phyloP scores from a whole-genome alignment of 2,329 filamentous ascomycete genomes.

The Calonectria fujianensis region DNA sequence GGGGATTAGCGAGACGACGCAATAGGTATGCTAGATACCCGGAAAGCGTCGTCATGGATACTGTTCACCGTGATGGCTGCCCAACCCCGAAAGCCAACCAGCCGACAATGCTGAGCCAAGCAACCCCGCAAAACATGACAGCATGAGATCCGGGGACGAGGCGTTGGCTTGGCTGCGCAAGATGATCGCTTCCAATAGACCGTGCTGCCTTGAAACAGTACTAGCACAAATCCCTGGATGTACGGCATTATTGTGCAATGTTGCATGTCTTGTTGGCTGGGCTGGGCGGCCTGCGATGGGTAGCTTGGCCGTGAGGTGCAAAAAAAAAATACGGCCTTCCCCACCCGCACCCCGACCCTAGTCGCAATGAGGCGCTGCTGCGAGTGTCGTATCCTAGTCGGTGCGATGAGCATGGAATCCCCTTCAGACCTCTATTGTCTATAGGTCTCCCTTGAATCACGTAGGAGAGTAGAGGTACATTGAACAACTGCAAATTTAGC shows the following conservation, averaged over 20 bases:
- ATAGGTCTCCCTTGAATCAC: no score
- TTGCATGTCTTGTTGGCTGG: slow-evolving; percentile 22
- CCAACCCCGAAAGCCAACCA: slow-evolving; percentile 21
- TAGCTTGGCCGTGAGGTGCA: slow-evolving; percentile 12
- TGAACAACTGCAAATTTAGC: no score
- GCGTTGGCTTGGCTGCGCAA: slow-evolving; percentile 26
- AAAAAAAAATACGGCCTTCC: slow-evolving; percentile 10
- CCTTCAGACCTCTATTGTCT: no score
- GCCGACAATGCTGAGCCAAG: slow-evolving; percentile 14
- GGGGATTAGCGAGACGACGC: slow-evolving; percentile 39
- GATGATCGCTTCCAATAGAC: slow-evolving; percentile 36
- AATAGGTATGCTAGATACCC: slow-evolving; percentile 24
- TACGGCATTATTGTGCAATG: slow-evolving; percentile 27
- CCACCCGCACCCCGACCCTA: slow-evolving; percentile 30
- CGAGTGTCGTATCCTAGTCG: slow-evolving; percentile 39
- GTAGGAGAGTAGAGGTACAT: no score
- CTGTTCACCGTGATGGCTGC: slow-evolving; percentile 9
- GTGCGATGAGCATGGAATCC: slow-evolving; percentile 27
- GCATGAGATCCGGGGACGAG: slow-evolving; percentile 32
- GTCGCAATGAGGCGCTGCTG: slow-evolving; percentile 35
- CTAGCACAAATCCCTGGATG: slow-evolving; percentile 33
- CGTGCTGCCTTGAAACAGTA: slow-evolving; percentile 18
- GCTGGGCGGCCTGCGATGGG: slow-evolving; percentile 14
- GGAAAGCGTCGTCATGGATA: slow-evolving; percentile 22
- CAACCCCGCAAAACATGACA: slow-evolving; percentile 39